Evolutionary conservation across 257 asterid genomes (phyloP), one percentile per base, ranked within the genome.

Genomic region (Gentiana macrophylla): DNA sequence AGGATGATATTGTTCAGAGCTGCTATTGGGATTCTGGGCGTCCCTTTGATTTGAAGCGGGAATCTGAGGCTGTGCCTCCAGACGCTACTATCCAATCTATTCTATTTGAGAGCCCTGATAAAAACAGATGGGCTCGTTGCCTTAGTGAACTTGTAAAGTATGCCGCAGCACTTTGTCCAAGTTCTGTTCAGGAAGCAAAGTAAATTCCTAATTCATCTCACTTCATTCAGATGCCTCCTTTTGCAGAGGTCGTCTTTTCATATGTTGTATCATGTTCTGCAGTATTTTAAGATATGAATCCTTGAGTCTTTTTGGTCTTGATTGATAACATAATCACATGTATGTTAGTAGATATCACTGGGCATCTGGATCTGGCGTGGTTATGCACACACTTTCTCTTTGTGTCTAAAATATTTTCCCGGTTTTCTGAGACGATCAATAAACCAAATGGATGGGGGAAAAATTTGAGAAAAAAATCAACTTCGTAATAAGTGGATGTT

Each of bases 1-100:
- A 92, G 98, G 98, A 92, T 71, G 97, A 92, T 79, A 92, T 92
- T 60, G 98, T 92, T 69, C 98, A 88, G 83, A 85, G 95, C 80
- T 92, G 97, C 75, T 92, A 88, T 64, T 92, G 94, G 94, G 98
- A 88, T 77, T 81, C 84, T 57, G 90, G 94, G 12, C 97, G 97
- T 58, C 85, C 95, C 53, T 92, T 92, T 57, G 97, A 88, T 83
- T 68, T 81, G 79, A 85, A 81, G 75, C 82, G 95, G 69, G 98
- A 92, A 73, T 81, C 97, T 55, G 98, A 92, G 77, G 83, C 85
- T 64, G 84, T 92, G 55, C 94, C 97, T 60, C 88, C 93, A 65
- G 98, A 92, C 73, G 94, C 79, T 38, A 83, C 94, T 67, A 85
- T 92, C 72, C 98, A 88, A 73, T 85, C 98, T 70, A 83, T 88